These are phyloP conservation scores for Phytophthora hybrid DNA, from an alignment of 352 stramenopile species.

Conservation along the genomic window DNA sequence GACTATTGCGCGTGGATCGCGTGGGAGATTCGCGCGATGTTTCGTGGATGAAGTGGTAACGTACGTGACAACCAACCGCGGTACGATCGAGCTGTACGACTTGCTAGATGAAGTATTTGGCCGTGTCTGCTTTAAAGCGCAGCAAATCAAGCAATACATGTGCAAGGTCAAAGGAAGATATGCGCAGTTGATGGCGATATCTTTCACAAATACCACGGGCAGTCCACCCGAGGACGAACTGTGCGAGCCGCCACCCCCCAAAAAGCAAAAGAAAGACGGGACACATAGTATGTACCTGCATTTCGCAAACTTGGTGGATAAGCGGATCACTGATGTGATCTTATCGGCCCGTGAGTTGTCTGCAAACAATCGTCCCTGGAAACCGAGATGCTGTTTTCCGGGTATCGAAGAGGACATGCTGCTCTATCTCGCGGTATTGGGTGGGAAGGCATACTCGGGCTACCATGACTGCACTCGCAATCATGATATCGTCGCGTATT, in stretches of 20 bases:
- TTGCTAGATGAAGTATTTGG: conserved; percentile 1
- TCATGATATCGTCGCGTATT: background rate
- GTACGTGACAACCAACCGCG: background rate
- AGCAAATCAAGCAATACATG: background rate
- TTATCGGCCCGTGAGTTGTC: conserved; percentile 2
- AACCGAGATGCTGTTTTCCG: background rate
- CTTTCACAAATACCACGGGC: background rate
- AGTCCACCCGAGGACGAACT: background rate
- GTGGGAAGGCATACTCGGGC: background rate
- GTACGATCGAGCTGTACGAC: background rate
- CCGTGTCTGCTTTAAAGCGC: background rate
- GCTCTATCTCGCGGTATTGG: conserved; percentile 1
- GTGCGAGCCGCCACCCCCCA: background rate
- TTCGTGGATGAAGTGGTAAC: background rate
- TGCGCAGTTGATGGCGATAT: conserved; percentile 1
- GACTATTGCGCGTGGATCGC: background rate
- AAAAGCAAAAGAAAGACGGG: conserved; percentile 1
- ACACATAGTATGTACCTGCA: conserved; percentile 15
- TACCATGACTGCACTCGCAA: background rate
- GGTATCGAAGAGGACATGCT: background rate
- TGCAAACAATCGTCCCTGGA: too few species aligned
- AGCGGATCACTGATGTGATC: background rate
- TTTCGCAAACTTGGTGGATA: conserved; percentile 24
- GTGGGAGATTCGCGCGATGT: background rate
- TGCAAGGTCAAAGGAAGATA: background rate